These are phyloP conservation scores for Phytopythium kandeliae DNA, from an alignment of 352 stramenopile genomes.

Conservation along the genomic window DNA sequence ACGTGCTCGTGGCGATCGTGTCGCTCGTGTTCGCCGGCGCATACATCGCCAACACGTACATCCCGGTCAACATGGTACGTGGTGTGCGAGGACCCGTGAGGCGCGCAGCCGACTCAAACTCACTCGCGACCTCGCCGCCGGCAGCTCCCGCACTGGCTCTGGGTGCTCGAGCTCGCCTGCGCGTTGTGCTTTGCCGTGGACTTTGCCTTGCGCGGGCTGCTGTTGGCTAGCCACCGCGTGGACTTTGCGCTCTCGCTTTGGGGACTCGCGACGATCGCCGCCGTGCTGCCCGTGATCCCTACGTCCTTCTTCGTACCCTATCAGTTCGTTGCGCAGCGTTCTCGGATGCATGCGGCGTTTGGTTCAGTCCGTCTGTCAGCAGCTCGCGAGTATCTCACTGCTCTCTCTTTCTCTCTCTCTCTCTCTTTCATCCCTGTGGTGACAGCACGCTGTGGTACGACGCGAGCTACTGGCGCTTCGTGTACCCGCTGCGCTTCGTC, in stretches of 20 bases:
- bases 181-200: conserved; percentile 58
- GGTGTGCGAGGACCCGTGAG: neutral
- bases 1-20: conserved; percentile 47
- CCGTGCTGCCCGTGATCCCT: conserved; percentile 73
- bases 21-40: conserved; percentile 54
- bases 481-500: conserved; percentile 80
- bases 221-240: conserved; percentile 53
- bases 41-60: conserved; percentile 81
- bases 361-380: too few species aligned
- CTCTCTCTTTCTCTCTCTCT: too few species aligned
- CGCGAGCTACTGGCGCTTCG: conserved; percentile 69
- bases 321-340: conserved; percentile 35
- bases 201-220: conserved; percentile 68
- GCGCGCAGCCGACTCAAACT: too few species aligned
- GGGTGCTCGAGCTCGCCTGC: conserved; percentile 62
- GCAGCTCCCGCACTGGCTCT: conserved; percentile 64
- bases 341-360: conserved; percentile 7
- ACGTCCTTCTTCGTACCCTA: conserved; percentile 67
- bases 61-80: conserved; percentile 45
- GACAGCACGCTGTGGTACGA: conserved; percentile 74
- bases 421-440: too few species aligned
- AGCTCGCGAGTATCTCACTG: too few species aligned
- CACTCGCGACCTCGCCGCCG: neutral
- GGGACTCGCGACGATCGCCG: conserved; percentile 46
- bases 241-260: conserved; percentile 62